phyloP scores from a whole-genome alignment of 257 asterid genomes.

The Solanum lycopersicoides region DNA sequence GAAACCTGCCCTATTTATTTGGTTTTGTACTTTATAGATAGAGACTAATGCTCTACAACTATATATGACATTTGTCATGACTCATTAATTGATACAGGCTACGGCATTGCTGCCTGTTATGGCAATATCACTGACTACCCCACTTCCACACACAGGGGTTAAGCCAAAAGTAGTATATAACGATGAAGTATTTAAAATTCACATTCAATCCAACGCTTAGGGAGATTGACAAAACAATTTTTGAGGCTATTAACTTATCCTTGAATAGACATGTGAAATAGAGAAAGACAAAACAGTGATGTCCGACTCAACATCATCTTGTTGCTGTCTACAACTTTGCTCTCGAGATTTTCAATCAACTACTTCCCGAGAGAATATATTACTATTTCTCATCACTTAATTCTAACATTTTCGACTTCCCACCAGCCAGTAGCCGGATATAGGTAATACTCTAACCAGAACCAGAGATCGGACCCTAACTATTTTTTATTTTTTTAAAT shows the following conservation, averaged over 20 bases:
- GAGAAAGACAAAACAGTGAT: background rate
- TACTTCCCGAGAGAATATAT: background rate
- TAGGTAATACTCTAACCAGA: too few relatives aligned
- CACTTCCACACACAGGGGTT: background rate
- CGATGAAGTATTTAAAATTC: background rate
- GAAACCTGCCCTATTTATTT: background rate
- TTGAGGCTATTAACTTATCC: background rate
- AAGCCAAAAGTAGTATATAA: background rate
- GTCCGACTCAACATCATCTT: background rate
- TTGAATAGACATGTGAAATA: background rate
- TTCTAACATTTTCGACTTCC: too few relatives aligned
- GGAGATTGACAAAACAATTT: background rate
- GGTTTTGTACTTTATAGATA: background rate
- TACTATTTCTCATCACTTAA: background rate
- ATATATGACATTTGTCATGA: background rate
- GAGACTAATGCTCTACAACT: background rate
- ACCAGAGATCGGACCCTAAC: too few relatives aligned
- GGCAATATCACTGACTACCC: background rate
- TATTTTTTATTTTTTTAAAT: too few relatives aligned
- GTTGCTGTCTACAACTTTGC: background rate
- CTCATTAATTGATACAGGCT: background rate
- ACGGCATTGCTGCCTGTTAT: background rate
- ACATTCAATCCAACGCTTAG: background rate
- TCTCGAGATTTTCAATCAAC: background rate
- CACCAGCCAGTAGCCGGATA: too few relatives aligned